A percentile compares a stretch with the other conserved stretches of the same genome.
Conservation (phyloP, 768 basidiomycete genomes). For the Collybiopsis luxurians region DNA sequence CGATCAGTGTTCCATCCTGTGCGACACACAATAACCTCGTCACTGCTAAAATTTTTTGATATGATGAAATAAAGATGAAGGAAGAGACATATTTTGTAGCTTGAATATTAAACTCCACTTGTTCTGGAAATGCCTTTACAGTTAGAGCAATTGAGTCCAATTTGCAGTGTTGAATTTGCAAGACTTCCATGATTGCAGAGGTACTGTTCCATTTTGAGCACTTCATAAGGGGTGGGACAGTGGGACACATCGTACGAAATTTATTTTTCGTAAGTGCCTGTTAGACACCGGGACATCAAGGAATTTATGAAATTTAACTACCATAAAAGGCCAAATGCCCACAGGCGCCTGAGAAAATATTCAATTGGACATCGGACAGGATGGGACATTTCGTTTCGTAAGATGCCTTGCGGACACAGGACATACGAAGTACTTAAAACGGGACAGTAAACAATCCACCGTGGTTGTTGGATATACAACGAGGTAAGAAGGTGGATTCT, state of each 20-base stretch:
- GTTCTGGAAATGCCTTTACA: neutral
- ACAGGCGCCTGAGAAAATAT: too few species aligned
- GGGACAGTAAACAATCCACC: neutral
- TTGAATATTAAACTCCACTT: neutral
- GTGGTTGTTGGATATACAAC: neutral
- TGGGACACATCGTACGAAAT: too few species aligned
- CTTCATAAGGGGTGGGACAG: too few species aligned
- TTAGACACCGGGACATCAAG: too few species aligned
- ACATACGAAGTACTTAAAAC: too few species aligned
- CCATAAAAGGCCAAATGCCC: too few species aligned
- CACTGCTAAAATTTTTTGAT: neutral
- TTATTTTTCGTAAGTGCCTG: too few species aligned
- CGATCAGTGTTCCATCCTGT: neutral
- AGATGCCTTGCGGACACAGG: too few species aligned
- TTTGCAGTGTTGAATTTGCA: neutral
- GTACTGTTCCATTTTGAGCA: too few species aligned
- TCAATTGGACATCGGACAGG: too few species aligned
- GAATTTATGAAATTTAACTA: too few species aligned
- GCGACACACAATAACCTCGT: neutral
- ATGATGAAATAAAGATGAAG: neutral
- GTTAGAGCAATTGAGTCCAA: neutral
- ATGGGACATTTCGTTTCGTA: too few species aligned
- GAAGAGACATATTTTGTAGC: neutral
- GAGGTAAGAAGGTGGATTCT: neutral
- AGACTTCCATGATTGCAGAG: neutral